A percentile compares a stretch with the other conserved stretches of the same genome.
Conservation (phyloP, 2,329 filamentous ascomycete species). For the Monilinia fructicola region DNA sequence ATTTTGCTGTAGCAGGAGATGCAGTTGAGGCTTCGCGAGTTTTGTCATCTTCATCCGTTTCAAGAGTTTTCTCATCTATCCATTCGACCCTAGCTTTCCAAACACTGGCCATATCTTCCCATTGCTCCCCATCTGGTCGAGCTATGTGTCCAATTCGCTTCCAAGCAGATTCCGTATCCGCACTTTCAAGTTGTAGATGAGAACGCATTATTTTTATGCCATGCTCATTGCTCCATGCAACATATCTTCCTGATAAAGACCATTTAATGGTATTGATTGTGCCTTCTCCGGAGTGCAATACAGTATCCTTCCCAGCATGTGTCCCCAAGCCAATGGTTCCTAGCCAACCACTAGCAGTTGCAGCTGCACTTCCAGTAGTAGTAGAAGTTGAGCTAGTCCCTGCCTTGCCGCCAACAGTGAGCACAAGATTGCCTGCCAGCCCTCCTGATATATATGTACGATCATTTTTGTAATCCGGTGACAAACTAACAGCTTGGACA, state of each 20-base stretch:
- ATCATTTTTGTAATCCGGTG: conserved; percentile 90
- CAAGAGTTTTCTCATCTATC: conserved; percentile 83
- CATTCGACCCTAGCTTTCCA: conserved; percentile 93
- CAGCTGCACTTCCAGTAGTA: conserved; percentile 78
- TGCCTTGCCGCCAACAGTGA: conserved; percentile 77
- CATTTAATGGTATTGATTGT: conserved; percentile 90
- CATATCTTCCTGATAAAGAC: conserved; percentile 88
- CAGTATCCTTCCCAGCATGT: conserved; percentile 77
- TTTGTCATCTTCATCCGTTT: conserved; percentile 62
- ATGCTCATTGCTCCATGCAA: conserved; percentile 94
- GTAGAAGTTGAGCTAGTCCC: conserved; percentile 83
- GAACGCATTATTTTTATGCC: conserved; percentile 98
- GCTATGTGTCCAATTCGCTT: conserved; percentile 91
- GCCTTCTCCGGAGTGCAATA: conserved; percentile 90
- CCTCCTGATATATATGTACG: conserved; percentile 88
- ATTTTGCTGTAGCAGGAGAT: conserved; percentile 49
- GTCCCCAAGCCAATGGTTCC: conserved; percentile 79
- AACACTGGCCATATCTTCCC: conserved; percentile 94
- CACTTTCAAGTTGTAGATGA: conserved; percentile 74
- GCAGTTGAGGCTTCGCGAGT: conserved; percentile 35
- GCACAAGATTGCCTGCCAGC: conserved; percentile 78
- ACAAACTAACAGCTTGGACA: conserved; percentile 88
- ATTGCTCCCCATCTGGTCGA: conserved; percentile 78
- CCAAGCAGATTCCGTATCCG: conserved; percentile 83
- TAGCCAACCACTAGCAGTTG: conserved; percentile 85